These are phyloP conservation scores for Penicillium longicatenatum DNA, from an alignment of 495 filamentous ascomycete species.

Conservation along the genomic window DNA sequence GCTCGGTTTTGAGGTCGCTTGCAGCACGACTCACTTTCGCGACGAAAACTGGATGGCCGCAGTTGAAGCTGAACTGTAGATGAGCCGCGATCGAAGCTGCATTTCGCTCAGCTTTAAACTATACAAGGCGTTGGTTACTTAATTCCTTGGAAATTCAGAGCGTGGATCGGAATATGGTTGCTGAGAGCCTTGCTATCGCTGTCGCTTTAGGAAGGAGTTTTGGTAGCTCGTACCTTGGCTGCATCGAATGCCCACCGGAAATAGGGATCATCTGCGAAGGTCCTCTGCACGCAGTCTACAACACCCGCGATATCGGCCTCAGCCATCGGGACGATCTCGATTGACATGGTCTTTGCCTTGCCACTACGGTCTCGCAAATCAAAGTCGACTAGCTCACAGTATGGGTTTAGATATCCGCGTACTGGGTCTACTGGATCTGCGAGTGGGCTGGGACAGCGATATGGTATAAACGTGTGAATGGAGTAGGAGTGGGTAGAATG, in stretches of 20 bases:
- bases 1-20: slow-evolving; percentile 18
- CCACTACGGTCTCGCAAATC: slow-evolving; percentile 24
- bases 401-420: slow-evolving; percentile 23
- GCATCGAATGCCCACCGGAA: slow-evolving; percentile 61
- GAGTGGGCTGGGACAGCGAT: slow-evolving; percentile 39
- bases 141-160: background rate
- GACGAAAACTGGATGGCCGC: slow-evolving; percentile 63
- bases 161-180: background rate
- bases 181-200: background rate
- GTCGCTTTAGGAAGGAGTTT: slow-evolving; percentile 7
- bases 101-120: slow-evolving; percentile 60
- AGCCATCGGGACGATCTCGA: slow-evolving; percentile 56
- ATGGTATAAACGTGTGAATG: slow-evolving; percentile 44
- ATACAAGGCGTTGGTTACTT: slow-evolving; percentile 13
- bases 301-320: slow-evolving; percentile 62
- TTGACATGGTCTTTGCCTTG: slow-evolving; percentile 47
- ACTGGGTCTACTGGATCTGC: slow-evolving; percentile 40
- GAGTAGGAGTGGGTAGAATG: slow-evolving; percentile 36
- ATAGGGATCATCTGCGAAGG: slow-evolving; percentile 67
- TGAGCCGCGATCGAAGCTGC: slow-evolving; percentile 63
- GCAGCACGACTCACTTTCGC: slow-evolving; percentile 45
- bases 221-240: slow-evolving; percentile 45
- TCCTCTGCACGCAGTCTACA: slow-evolving; percentile 57
- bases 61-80: slow-evolving; percentile 61
- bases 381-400: slow-evolving; percentile 17